Evolutionary conservation across 2,329 filamentous ascomycete genomes (phyloP).

Genomic region (Hymenoscyphus infarciens): DNA sequence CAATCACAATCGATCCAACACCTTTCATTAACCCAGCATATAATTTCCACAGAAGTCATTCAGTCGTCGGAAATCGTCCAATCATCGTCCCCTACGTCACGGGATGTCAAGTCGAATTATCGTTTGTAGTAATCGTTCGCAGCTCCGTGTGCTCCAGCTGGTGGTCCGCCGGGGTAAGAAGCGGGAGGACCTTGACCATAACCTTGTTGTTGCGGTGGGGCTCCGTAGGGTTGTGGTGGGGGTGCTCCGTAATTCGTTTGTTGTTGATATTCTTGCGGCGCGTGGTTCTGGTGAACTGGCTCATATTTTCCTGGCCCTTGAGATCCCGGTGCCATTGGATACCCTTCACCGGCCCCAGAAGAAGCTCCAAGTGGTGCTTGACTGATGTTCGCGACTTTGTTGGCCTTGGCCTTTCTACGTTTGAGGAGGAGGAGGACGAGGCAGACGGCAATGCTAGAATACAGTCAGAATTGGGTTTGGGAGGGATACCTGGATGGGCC

Average conservation of each 20-base stretch:
- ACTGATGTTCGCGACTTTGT: not conserved
- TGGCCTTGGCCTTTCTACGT: slow-evolving; percentile 8
- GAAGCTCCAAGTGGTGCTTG: not conserved
- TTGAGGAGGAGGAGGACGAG: slow-evolving; percentile 6
- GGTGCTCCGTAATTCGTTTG: slow-evolving; percentile 6
- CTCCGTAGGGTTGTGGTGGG: slow-evolving; percentile 2
- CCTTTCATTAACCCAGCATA: not conserved
- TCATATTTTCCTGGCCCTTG: slow-evolving; percentile 4
- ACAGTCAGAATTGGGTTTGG: not conserved
- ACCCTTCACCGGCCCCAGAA: not conserved
- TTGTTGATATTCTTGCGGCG: slow-evolving; percentile 4
- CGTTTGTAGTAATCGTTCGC: slow-evolving; percentile 1
- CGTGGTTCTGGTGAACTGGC: not conserved
- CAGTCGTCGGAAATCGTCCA: not conserved
- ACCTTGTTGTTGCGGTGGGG: slow-evolving; percentile 5
- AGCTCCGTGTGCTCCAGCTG: too few relatives aligned
- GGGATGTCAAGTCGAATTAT: not conserved
- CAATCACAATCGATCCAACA: not conserved
- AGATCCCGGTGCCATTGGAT: not conserved
- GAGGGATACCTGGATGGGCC: not conserved
- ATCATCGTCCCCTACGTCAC: not conserved
- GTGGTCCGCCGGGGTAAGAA: not conserved
- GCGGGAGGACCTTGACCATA: not conserved
- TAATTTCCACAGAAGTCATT: not conserved
- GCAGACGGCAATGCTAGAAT: not conserved